A percentile compares a stretch with the other conserved stretches of the same genome.
phyloP scores from a whole-genome alignment of 2,329 filamentous ascomycete species.

The Verticillium klebahnii region DNA sequence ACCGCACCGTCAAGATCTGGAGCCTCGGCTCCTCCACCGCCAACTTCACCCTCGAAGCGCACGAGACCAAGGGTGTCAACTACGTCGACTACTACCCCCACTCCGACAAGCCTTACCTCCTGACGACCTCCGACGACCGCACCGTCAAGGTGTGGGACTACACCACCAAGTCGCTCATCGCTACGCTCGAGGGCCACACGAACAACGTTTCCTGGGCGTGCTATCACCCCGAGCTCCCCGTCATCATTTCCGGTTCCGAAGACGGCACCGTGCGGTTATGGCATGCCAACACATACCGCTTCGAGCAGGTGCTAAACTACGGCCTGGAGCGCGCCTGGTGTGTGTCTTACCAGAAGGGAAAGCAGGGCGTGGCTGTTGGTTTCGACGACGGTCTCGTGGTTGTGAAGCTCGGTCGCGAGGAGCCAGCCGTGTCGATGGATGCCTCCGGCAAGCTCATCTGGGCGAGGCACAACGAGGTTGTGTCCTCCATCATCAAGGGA shows the following conservation, averaged over 20 bases:
- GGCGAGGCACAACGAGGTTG: slow-evolving; percentile 91
- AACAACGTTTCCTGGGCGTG: slow-evolving; percentile 98
- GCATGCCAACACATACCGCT: slow-evolving; percentile 95
- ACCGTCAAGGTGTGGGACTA: slow-evolving; percentile 96
- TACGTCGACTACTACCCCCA: slow-evolving; percentile 87
- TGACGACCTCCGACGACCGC: slow-evolving; percentile 87
- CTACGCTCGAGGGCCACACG: slow-evolving; percentile 92
- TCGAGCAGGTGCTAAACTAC: slow-evolving; percentile 95
- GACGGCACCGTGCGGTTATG: slow-evolving; percentile 97
- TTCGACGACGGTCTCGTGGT: slow-evolving; percentile 98
- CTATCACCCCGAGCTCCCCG: slow-evolving; percentile 93
- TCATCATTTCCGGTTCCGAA: slow-evolving; percentile 97
- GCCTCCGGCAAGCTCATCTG: slow-evolving; percentile 92
- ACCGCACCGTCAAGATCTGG: slow-evolving; percentile 98
- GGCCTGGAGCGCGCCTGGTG: slow-evolving; percentile 96
- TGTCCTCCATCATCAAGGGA: slow-evolving; percentile 92
- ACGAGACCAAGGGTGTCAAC: slow-evolving; percentile 97
- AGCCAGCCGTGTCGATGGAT: slow-evolving; percentile 98
- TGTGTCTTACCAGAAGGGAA: slow-evolving; percentile 90
- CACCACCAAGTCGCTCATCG: slow-evolving; percentile 95
- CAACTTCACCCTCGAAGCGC: slow-evolving; percentile 94
- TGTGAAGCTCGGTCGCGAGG: slow-evolving; percentile 94
- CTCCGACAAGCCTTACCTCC: slow-evolving; percentile 76
- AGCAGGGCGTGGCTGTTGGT: slow-evolving; percentile 90
- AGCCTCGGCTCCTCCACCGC: slow-evolving; percentile 88